These are phyloP conservation scores for Nothophytophthora sp. DNA, from an alignment of 352 stramenopile species.

Conservation along the genomic window DNA sequence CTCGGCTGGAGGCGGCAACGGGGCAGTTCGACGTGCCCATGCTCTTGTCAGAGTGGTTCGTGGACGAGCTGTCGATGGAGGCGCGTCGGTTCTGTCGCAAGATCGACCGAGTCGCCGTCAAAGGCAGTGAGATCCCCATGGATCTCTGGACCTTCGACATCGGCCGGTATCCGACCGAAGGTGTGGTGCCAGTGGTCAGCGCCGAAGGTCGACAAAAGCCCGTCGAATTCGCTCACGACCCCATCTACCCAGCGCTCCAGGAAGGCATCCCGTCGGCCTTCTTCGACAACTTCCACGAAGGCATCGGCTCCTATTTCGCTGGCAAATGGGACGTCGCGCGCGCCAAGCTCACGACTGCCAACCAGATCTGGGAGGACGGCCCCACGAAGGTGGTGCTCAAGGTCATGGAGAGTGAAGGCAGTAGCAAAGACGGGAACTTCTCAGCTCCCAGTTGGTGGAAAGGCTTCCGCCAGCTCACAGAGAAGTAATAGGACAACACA, in stretches of 20 bases:
- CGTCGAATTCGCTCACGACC: conserved; percentile 78
- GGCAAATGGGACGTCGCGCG: conserved; percentile 92
- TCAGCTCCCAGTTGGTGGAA: conserved; percentile 89
- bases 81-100: conserved; percentile 90
- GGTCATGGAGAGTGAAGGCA: conserved; percentile 91
- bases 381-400: conserved; percentile 91
- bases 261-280: conserved; percentile 88
- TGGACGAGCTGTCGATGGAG: conserved; percentile 91
- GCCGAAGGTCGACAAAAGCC: conserved; percentile 72
- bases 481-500: conserved; percentile 74
- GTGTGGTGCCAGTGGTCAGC: conserved; percentile 48
- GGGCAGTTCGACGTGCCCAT: conserved; percentile 96
- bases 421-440: conserved; percentile 56
- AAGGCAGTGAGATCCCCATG: conserved; percentile 95
- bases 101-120: conserved; percentile 96
- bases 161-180: conserved; percentile 69
- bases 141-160: conserved; percentile 95
- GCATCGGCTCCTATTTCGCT: conserved; percentile 92
- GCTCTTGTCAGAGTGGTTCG: conserved; percentile 95
- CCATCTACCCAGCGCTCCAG: conserved; percentile 75
- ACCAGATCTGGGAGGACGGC: conserved; percentile 91
- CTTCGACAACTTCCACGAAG: conserved; percentile 90
- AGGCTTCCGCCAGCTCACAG: conserved; percentile 91
- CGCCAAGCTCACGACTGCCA: conserved; percentile 80
- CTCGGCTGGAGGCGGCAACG: conserved; percentile 94